Base-by-base conservation (phyloP, 192 early-diverging fungal genomes). In the Backusella tuberculispora region DNA sequence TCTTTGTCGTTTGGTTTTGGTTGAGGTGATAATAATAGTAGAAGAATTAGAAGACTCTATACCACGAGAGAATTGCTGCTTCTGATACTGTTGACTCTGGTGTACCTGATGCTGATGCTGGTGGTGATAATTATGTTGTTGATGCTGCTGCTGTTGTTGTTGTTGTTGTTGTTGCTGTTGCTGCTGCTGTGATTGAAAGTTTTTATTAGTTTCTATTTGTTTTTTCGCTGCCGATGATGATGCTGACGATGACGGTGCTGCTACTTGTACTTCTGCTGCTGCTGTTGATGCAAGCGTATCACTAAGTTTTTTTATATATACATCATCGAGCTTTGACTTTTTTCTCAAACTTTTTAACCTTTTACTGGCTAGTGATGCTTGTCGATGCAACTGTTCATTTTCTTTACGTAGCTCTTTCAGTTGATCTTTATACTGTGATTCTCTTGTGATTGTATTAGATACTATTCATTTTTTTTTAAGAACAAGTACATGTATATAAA, bases 361-460 rank as follows among this genome's bases (percentile, higher is more conserved):
- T n/a, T 47, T 69, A 17, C 21, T 69, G 21, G 68, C 38, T 15
- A 47, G 1, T 14, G 74, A 14, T 24, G 73, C 71, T 14, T 76
- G 74, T 64, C 50, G 38, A 5, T 21, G 15, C 43, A 69, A 44
- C 29, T 41, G 71, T 50, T 46, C 72, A 48, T 70, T 45, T 44
- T 76, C 69, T 69, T 71, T 56, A 21, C 66, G 60, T 17, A 78
- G 44, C 4, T 29, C 26, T 24, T 38, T 34, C 21, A 78, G 24
- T 47, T 73, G 63, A 34, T 53, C 64, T 46, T 66, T 19, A 43
- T 68, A 78, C 5, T 64, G 19, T n/a, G 65, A 13, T 19, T 73
- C 65, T 13, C 76, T 63, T 41, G 66, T 17, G 38, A 69, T 48
- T 10, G 76, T 42, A n/a, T 66, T 78, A 6, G 46, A 65, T 17